A percentile compares a stretch with the other conserved stretches of the same genome.
phyloP scores from a whole-genome alignment of 1,284 basidiomycete genomes.

The Trametes sp. region DNA sequence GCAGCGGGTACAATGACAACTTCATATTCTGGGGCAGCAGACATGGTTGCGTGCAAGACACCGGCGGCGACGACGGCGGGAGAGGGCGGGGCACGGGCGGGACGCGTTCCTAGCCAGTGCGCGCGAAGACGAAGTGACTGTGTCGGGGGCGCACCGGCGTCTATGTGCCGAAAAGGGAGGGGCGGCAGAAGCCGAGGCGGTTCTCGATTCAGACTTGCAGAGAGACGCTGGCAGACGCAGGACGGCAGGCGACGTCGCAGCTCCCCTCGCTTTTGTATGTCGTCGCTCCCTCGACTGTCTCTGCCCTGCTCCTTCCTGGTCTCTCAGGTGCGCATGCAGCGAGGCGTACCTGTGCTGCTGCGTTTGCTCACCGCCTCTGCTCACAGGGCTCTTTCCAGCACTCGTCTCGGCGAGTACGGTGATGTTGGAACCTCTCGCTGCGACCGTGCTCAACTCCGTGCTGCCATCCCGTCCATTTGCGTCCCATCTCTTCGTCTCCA shows the following conservation, averaged over 20 bases:
- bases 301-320: conserved; percentile 27
- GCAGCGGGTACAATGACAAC: conserved; percentile 55
- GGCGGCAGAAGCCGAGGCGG: conserved; percentile 29
- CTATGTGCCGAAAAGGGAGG: conserved; percentile 17
- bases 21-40: conserved; percentile 55
- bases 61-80: background rate
- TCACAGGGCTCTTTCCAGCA: conserved; percentile 32
- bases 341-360: background rate
- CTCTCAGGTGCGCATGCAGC: conserved; percentile 25
- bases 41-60: conserved; percentile 8
- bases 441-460: conserved; percentile 58
- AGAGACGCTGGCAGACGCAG: conserved; percentile 12
- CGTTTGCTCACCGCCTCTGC: conserved; percentile 11
- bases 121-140: conserved; percentile 6
- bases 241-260: background rate
- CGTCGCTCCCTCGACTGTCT: conserved; percentile 20
- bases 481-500: conserved; percentile 31
- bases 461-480: conserved; percentile 52
- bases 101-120: conserved; percentile 6
- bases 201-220: conserved; percentile 1
- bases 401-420: conserved; percentile 50
- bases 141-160: conserved; percentile 11
- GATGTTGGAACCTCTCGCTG: conserved; percentile 58
- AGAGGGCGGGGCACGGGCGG: conserved; percentile 3
- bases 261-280: conserved; percentile 30